These are phyloP conservation scores for Cutaneotrichosporon sp. DNA, from an alignment of 1,284 basidiomycete species.

Conservation along the genomic window DNA sequence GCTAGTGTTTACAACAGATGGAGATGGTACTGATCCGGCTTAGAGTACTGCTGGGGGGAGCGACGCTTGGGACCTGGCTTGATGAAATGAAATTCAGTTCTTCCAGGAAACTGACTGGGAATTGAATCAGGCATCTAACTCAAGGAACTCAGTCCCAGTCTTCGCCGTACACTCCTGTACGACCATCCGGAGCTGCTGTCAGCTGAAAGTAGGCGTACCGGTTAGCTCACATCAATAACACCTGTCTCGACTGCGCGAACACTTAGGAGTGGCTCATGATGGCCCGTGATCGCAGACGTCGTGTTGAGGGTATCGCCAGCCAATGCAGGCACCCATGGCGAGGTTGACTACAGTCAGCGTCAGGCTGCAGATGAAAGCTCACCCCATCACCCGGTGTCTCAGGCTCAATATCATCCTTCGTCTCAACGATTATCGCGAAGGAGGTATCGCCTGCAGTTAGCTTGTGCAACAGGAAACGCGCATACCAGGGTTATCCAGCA, in stretches of 20 bases:
- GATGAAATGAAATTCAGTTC: too few species aligned
- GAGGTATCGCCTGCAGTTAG: constrained; percentile 62
- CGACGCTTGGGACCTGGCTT: too few species aligned
- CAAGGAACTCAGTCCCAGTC: constrained; percentile 23
- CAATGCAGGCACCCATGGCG: constrained; percentile 51
- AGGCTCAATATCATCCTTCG: constrained; percentile 64
- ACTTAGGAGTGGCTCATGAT: constrained; percentile 53
- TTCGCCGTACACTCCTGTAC: constrained; percentile 45
- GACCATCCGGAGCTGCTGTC: constrained; percentile 39
- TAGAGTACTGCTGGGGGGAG: too few species aligned
- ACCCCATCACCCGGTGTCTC: constrained; percentile 47
- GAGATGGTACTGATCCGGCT: neutral
- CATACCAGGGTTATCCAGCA: constrained; percentile 58
- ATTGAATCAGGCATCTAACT: neutral
- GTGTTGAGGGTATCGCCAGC: constrained; percentile 26
- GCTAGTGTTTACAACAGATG: neutral
- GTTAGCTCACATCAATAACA: constrained; percentile 64
- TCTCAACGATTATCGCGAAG: constrained; percentile 76
- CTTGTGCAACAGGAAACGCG: neutral
- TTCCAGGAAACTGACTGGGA: neutral
- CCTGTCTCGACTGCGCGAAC: constrained; percentile 75
- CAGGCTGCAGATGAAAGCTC: constrained; percentile 53
- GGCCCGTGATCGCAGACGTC: constrained; percentile 16
- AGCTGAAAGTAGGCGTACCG: neutral
- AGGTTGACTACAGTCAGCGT: constrained; percentile 3